These are phyloP conservation scores for Picochlorum sp. DNA, from an alignment of 139 green algal genomes.

Conservation along the genomic window DNA sequence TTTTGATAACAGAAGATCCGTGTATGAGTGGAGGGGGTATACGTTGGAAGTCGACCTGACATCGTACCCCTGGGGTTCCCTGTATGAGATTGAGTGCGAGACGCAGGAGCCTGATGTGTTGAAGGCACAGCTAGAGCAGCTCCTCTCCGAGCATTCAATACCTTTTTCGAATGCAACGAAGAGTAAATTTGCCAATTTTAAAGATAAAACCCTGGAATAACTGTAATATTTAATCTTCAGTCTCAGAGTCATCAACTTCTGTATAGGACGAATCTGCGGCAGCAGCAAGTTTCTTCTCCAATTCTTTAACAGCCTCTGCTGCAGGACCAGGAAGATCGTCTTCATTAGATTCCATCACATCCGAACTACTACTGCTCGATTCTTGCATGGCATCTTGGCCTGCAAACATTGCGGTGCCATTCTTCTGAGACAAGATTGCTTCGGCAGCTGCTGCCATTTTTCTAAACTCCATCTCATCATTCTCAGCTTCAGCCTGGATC, in stretches of 20 bases:
- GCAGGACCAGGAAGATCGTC: constrained; percentile 30
- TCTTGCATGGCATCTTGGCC: too few species aligned
- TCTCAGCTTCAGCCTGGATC: constrained; percentile 25
- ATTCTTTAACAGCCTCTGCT: constrained; percentile 20
- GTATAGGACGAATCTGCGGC: constrained; percentile 22
- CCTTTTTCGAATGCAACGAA: constrained; percentile 56
- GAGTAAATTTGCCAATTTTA: constrained; percentile 81
- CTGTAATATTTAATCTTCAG: not conserved
- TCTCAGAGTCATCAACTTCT: constrained; percentile 6
- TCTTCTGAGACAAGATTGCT: not conserved
- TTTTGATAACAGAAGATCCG: constrained; percentile 78
- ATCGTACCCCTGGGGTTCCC: constrained; percentile 67
- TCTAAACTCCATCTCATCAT: constrained; percentile 35
- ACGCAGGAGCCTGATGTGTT: constrained; percentile 68
- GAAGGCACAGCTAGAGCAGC: constrained; percentile 55
- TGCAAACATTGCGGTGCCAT: too few species aligned
- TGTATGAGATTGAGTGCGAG: constrained; percentile 87
- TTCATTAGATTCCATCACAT: not conserved
- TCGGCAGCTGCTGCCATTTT: constrained; percentile 8
- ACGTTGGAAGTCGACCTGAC: constrained; percentile 88
- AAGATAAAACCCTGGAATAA: constrained; percentile 36
- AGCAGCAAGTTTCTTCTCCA: constrained; percentile 29
- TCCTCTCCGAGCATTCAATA: constrained; percentile 48
- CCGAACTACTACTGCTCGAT: not conserved
- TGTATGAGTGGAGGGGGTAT: constrained; percentile 67